Percentiles rank a stretch among this genome's conserved stretches.
These are phyloP conservation scores for Solanum medicagineum DNA, from an alignment of 257 asterid species.

Conservation along the genomic window DNA sequence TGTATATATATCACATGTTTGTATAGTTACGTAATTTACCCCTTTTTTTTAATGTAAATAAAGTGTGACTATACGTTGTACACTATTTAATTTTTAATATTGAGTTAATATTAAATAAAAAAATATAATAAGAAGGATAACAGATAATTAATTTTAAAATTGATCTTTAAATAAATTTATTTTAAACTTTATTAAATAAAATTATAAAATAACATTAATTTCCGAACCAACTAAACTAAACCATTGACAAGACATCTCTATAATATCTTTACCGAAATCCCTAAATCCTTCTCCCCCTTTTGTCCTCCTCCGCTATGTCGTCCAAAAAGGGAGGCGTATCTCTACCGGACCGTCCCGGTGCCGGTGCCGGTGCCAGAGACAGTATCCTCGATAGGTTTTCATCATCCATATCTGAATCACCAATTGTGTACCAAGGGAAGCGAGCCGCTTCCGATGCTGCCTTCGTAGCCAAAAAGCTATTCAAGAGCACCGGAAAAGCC, in stretches of 20 bases:
- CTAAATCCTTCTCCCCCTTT: background rate
- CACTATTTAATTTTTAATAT: too few relatives aligned
- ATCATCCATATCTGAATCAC: constrained; percentile 36
- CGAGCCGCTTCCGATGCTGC: constrained; percentile 53
- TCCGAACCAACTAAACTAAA: too few relatives aligned
- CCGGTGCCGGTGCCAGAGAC: background rate
- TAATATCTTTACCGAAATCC: background rate
- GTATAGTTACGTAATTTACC: too few relatives aligned
- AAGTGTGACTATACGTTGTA: too few relatives aligned
- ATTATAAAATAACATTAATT: too few relatives aligned
- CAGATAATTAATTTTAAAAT: too few relatives aligned
- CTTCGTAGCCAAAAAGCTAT: constrained; percentile 49
- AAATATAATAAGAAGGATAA: too few relatives aligned
- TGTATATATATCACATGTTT: too few relatives aligned
- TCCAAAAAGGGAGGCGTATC: constrained; percentile 11
- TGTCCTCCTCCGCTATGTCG: background rate
- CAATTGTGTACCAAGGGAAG: constrained; percentile 59
- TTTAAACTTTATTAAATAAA: too few relatives aligned
- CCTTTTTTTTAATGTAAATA: too few relatives aligned
- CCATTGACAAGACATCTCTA: background rate
- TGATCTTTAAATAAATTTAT: too few relatives aligned
- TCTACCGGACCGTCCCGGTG: constrained; percentile 9
- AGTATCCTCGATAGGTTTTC: constrained; percentile 10
- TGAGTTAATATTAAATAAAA: too few relatives aligned
- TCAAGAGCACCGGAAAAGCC: constrained; percentile 81